Percentiles rank a stretch among this genome's conserved stretches.
phyloP scores from a whole-genome alignment of 1,284 basidiomycete genomes.

The Leccinum insolens region DNA sequence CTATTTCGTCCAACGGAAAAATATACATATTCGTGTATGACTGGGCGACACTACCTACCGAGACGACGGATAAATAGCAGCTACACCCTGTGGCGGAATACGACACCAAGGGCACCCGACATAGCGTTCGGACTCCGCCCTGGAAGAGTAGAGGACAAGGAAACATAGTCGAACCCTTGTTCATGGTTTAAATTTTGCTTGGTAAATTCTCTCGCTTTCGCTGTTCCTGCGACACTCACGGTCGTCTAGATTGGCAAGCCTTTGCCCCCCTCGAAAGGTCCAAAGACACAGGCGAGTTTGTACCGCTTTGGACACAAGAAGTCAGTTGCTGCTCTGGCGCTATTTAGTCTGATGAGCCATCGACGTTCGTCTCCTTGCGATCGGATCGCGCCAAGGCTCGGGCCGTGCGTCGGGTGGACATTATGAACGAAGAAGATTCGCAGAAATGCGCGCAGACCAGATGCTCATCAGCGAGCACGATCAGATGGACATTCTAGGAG shows the following conservation, averaged over 20 bases:
- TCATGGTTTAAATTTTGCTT: slow-evolving; percentile 65
- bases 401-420: slow-evolving; percentile 78
- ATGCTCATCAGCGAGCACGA: slow-evolving; percentile 76
- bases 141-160: too few species aligned
- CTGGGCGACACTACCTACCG: slow-evolving; percentile 14
- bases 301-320: slow-evolving; percentile 98
- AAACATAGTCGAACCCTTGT: too few species aligned
- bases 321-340: slow-evolving; percentile 43
- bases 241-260: slow-evolving; percentile 82
- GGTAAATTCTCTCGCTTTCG: slow-evolving; percentile 44
- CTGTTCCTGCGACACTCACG: slow-evolving; percentile 8
- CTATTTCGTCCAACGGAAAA: slow-evolving; percentile 80
- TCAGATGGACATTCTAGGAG: slow-evolving; percentile 68
- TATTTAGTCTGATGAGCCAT: slow-evolving; percentile 47
- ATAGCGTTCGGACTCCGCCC: too few species aligned
- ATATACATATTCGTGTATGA: slow-evolving; percentile 76
- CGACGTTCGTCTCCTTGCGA: slow-evolving; percentile 88
- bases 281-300: slow-evolving; percentile 90
- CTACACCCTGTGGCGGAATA: too few species aligned
- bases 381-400: slow-evolving; percentile 71
- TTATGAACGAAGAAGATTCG: slow-evolving; percentile 99
- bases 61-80: too few species aligned
- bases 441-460: slow-evolving; percentile 73
- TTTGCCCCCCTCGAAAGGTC: slow-evolving; percentile 85
- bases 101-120: too few species aligned